phyloP scores from a whole-genome alignment of 495 filamentous ascomycete genomes.

The Achaetomiella virescens region DNA sequence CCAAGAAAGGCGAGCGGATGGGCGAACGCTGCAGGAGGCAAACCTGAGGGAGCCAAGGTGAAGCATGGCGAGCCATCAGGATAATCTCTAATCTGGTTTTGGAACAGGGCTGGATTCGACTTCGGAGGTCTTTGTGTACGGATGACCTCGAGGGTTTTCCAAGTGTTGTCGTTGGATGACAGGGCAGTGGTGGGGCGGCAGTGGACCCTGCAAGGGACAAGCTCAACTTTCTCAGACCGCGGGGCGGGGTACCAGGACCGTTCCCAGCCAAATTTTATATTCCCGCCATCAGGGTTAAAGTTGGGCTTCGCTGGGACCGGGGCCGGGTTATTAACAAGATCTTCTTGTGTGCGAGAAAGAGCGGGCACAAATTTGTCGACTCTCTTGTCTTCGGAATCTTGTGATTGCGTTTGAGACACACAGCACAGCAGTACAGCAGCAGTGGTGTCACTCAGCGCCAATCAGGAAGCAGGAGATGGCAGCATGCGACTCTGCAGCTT shows the following conservation, averaged over 20 bases:
- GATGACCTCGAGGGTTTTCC: too few species aligned
- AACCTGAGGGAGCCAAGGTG: neutral
- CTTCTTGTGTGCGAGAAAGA: too few species aligned
- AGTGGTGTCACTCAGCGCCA: neutral
- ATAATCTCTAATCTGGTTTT: neutral
- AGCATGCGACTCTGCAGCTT: neutral
- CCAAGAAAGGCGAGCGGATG: neutral
- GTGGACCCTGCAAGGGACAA: neutral
- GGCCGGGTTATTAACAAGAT: too few species aligned
- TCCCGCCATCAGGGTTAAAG: too few species aligned
- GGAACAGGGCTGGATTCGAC: neutral
- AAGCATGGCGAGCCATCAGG: neutral
- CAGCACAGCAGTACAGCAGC: neutral
- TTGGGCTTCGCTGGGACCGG: too few species aligned
- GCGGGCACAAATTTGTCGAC: too few species aligned
- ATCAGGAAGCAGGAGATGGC: neutral
- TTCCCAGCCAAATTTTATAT: neutral
- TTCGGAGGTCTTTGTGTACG: neutral
- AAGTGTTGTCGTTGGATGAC: neutral
- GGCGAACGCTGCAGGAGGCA: neutral
- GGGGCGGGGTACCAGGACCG: slow-evolving; percentile 1
- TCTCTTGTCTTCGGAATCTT: neutral
- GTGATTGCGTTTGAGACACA: neutral
- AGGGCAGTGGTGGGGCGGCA: neutral
- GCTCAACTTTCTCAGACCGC: neutral